A percentile compares a stretch with the other conserved stretches of the same genome.
Evolutionary conservation across 305 asterid species (phyloP).

Genomic region (Plantago rigida): DNA sequence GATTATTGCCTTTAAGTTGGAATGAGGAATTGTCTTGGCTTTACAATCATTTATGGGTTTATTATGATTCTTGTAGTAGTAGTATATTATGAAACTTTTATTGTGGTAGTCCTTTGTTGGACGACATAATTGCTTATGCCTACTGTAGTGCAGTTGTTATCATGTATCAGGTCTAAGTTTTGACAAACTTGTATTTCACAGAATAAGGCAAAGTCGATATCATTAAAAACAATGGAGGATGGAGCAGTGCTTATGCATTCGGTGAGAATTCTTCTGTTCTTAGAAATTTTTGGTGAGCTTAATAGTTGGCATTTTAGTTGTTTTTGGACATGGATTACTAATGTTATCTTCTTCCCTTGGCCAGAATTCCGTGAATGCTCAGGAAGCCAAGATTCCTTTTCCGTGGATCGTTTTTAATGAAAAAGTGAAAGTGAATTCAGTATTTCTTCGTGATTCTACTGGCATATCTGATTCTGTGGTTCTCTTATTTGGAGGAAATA

Average conservation of each 20-base stretch:
- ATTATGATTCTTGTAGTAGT: constrained; percentile 17
- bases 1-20: not conserved
- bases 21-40: not conserved
- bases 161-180: constrained; percentile 25
- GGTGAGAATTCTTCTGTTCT: constrained; percentile 38
- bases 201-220: constrained; percentile 81
- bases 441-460: constrained; percentile 87
- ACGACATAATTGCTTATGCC: constrained; percentile 4
- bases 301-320: constrained; percentile 16
- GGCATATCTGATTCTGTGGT: constrained; percentile 77
- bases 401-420: constrained; percentile 95
- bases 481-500: constrained; percentile 77
- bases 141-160: constrained; percentile 13
- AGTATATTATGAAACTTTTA: not conserved
- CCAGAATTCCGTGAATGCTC: constrained; percentile 79
- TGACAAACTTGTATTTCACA: constrained; percentile 33
- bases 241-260: constrained; percentile 77
- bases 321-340: constrained; percentile 17
- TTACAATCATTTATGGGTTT: not conserved
- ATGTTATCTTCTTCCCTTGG: constrained; percentile 16
- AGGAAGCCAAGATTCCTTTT: constrained; percentile 59
- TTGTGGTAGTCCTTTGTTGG: constrained; percentile 4
- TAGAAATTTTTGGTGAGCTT: constrained; percentile 9
- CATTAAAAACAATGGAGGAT: constrained; percentile 89
- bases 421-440: constrained; percentile 81